phyloP scores from a whole-genome alignment of 2,329 filamentous ascomycete genomes.

The Claviceps lovelessii region DNA sequence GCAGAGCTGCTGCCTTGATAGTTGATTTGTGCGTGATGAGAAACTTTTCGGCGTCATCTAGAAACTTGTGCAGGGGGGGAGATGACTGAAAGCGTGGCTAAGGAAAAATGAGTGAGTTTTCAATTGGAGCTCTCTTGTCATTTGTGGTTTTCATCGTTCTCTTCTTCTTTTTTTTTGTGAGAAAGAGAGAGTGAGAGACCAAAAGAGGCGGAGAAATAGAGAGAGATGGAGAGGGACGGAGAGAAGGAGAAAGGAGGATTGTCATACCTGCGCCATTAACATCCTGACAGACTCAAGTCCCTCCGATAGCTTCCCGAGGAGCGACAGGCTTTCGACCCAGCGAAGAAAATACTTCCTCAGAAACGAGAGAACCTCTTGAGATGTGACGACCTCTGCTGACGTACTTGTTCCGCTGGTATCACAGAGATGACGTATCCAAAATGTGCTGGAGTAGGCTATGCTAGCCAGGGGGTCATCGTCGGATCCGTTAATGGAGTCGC shows the following conservation, averaged over 20 bases:
- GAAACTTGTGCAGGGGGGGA: constrained; percentile 13
- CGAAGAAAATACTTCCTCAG: constrained; percentile 8
- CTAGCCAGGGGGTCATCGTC: constrained; percentile 9
- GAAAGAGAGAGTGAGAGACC: too few species aligned
- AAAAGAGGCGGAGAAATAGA: too few species aligned
- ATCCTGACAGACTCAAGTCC: constrained; percentile 3
- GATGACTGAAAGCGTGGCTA: neutral
- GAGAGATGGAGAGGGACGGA: too few species aligned
- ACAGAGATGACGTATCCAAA: constrained; percentile 21
- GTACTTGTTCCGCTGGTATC: neutral
- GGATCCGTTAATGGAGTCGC: constrained; percentile 4
- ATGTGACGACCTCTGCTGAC: constrained; percentile 6
- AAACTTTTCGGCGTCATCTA: constrained; percentile 13
- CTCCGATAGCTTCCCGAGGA: constrained; percentile 6
- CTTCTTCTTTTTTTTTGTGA: too few species aligned
- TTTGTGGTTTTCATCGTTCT: neutral
- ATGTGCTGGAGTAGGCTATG: constrained; percentile 16
- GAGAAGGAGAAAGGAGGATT: neutral
- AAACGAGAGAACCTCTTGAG: constrained; percentile 10
- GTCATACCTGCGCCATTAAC: constrained; percentile 4
- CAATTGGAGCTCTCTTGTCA: too few species aligned
- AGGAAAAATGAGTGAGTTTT: neutral
- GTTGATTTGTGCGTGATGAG: constrained; percentile 11
- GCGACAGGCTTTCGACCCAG: constrained; percentile 9
- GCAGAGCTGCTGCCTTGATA: constrained; percentile 16